Evolutionary conservation across 257 asterid genomes (phyloP).

Genomic region (Solanum neorickii): DNA sequence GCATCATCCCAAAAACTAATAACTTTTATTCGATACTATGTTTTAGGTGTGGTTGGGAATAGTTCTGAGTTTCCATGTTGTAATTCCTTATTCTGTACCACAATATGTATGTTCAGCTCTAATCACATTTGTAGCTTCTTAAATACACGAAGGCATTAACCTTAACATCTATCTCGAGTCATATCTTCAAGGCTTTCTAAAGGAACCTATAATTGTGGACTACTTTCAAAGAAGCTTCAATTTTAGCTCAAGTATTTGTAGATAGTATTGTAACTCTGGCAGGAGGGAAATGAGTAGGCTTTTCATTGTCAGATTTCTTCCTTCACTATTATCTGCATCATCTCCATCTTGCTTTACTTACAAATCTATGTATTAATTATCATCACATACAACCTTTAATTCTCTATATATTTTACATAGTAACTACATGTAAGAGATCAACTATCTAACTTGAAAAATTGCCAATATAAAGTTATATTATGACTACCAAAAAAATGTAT

Average conservation of each 20-base stretch:
- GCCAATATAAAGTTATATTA: neutral
- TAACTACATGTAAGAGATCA: neutral
- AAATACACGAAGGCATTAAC: constrained; percentile 15
- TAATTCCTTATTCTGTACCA: constrained; percentile 53
- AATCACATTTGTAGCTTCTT: constrained; percentile 88
- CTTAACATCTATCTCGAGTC: too few relatives aligned
- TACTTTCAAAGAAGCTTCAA: too few relatives aligned
- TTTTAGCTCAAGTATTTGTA: constrained; percentile 18
- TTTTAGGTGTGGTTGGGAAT: constrained; percentile 55
- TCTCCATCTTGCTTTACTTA: constrained; percentile 71
- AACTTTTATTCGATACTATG: too few relatives aligned
- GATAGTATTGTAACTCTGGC: constrained; percentile 80
- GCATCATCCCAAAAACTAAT: neutral
- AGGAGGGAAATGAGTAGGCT: constrained; percentile 61
- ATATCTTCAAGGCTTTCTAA: too few relatives aligned
- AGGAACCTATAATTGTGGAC: too few relatives aligned
- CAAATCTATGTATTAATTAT: constrained; percentile 47
- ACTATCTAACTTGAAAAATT: neutral
- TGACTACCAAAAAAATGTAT: neutral
- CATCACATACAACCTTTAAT: neutral
- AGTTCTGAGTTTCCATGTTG: constrained; percentile 65
- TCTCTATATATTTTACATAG: neutral
- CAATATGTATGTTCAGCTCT: constrained; percentile 83
- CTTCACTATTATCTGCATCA: constrained; percentile 65
- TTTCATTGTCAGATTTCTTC: constrained; percentile 60